Base-by-base conservation (phyloP, 2,329 filamentous ascomycete species). In the Cyphellophora europaea region DNA sequence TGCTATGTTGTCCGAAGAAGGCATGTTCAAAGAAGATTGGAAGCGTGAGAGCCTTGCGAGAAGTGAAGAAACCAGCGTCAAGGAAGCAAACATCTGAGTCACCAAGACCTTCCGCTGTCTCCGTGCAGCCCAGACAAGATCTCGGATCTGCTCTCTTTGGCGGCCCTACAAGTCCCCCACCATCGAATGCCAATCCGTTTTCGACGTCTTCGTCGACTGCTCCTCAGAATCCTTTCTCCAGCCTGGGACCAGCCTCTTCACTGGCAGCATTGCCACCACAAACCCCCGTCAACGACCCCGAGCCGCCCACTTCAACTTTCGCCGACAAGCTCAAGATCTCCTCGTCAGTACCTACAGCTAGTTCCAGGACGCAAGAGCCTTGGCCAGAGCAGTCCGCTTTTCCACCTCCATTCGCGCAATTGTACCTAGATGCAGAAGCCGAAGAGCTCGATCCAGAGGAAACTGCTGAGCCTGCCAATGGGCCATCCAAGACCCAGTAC, bases 391-490 rank as follows among this genome's bases (percentile, higher is more conserved):
- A 67, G 25, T 67, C 74, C 2, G 61, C 69, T 0, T 79, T 83
- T 47, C 82, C 85, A 0, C 42, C 66, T 2, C 67, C 86, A 0
- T 96, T 88, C 59, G 81, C 85, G 1, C 63, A 72, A 18, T 82
- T 81, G 53, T 84, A 86, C 63, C 76, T 89, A 29, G 91, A 96
- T 49, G 89, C 89, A 33, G 89, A 94, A 53, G 93, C 85, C 61
- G 91, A 98, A 59, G 83, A 82, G 3, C 72, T 96, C 16, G 84
- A 77, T 47, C 60, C 60, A 6, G 42, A 39, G 19, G 17, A 33
- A 13, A 59, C 50, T 2, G 70, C 72, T 0, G 59, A 61, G 18
- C 69, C 71, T 28, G 59, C 45, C 33, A 37, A 38, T 40, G 69
- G 21, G 67, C 65, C 32, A 53, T 40, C 55, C 62, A 60, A 33